These are phyloP conservation scores for Penicillium expansum DNA, from an alignment of 2,329 filamentous ascomycete genomes.

Conservation along the genomic window DNA sequence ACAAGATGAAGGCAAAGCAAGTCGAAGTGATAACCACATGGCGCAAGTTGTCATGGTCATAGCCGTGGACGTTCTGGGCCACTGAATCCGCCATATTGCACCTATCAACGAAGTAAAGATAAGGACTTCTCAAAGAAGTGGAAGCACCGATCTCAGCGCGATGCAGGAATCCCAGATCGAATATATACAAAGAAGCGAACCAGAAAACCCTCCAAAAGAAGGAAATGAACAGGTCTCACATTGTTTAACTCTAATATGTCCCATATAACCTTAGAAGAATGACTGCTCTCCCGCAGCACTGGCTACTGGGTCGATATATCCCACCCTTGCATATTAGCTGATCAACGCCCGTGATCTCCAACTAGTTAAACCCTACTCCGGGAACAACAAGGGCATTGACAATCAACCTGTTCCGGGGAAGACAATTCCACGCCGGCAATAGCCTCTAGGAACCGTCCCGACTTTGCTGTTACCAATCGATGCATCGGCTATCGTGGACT, in stretches of 20 bases:
- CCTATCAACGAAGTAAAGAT: neutral
- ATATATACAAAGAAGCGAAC: neutral
- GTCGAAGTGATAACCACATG: slow-evolving; percentile 30
- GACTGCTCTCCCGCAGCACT: neutral
- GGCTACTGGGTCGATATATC: slow-evolving; percentile 9
- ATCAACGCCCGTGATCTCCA: slow-evolving; percentile 2
- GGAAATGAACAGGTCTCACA: slow-evolving; percentile 6
- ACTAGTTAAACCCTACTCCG: neutral
- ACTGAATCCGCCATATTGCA: slow-evolving; percentile 8
- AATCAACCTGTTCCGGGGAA: neutral
- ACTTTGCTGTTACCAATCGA: neutral
- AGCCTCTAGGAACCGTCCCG: neutral
- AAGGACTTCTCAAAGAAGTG: neutral
- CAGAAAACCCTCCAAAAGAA: neutral
- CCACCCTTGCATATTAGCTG: slow-evolving; percentile 14
- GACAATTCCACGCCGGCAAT: neutral
- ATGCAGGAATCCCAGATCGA: neutral
- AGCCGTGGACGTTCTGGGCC: slow-evolving; percentile 11
- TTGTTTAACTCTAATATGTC: neutral
- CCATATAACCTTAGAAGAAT: neutral
- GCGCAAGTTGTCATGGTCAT: slow-evolving; percentile 22
- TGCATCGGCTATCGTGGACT: neutral
- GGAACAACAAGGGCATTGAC: neutral
- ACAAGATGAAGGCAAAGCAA: slow-evolving; percentile 24
- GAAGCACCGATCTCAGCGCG: neutral